Conservation (phyloP, 169 alveolate species). For the Plasmodium fragile region DNA sequence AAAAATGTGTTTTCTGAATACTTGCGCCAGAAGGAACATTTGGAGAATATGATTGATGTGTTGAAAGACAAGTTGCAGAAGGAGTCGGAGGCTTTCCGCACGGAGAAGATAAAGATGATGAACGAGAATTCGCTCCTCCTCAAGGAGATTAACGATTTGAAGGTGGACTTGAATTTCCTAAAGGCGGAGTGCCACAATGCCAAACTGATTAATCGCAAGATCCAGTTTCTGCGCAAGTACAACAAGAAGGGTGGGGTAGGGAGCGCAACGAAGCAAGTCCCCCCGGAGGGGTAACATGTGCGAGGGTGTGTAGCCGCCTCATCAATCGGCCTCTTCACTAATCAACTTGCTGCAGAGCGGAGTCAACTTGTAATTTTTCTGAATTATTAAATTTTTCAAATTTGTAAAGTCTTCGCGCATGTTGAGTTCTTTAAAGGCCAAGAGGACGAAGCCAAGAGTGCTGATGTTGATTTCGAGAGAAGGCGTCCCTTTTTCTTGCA, state of each 20-base stretch:
- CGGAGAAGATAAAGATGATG: conserved; percentile 73
- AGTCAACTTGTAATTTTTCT: conserved; percentile 68
- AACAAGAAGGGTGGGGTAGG: not conserved
- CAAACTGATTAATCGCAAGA: conserved; percentile 21
- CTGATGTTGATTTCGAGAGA: conserved; percentile 33
- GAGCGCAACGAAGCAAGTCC: not conserved
- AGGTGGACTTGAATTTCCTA: conserved; percentile 63
- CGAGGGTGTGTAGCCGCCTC: too few species aligned
- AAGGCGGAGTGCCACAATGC: conserved; percentile 69
- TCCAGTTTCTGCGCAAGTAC: conserved; percentile 19
- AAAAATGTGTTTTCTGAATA: conserved; percentile 74
- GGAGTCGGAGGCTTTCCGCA: conserved; percentile 70
- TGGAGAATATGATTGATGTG: conserved; percentile 70
- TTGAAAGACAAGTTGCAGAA: conserved; percentile 60
- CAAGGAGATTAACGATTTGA: conserved; percentile 71
- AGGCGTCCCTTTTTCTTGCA: conserved; percentile 49
- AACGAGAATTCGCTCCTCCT: conserved; percentile 60
- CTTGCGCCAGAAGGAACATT: conserved; percentile 58
- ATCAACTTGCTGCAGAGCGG: conserved; percentile 60
- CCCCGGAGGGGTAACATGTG: not conserved
- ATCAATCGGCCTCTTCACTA: not conserved
- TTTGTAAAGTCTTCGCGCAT: conserved; percentile 60
- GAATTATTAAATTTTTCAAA: conserved; percentile 58
- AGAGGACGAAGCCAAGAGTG: conserved; percentile 59
- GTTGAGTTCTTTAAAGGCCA: conserved; percentile 66